These are phyloP conservation scores for Termitomyces sp. DNA, from an alignment of 768 basidiomycete genomes.

Conservation along the genomic window DNA sequence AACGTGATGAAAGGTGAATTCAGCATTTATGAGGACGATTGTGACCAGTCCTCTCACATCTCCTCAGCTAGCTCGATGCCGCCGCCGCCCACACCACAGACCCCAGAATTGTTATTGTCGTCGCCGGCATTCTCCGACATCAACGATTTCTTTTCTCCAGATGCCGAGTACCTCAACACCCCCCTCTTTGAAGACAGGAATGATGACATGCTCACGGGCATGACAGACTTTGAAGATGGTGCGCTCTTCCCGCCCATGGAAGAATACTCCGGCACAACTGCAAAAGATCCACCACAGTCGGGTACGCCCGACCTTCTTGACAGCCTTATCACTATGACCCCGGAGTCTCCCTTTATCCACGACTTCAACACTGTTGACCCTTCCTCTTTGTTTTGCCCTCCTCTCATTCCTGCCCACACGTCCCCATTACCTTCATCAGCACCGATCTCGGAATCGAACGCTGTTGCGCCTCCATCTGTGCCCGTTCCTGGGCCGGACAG, in stretches of 20 bases:
- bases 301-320: constrained; percentile 6
- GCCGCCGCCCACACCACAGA: constrained; percentile 14
- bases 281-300: background rate
- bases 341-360: constrained; percentile 41
- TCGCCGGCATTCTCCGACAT: constrained; percentile 20
- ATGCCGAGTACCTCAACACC: constrained; percentile 18
- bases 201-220: constrained; percentile 11
- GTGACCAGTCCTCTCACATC: background rate
- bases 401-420: constrained; percentile 15
- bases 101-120: constrained; percentile 14
- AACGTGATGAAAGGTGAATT: constrained; percentile 13
- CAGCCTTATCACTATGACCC: constrained; percentile 43
- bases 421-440: constrained; percentile 8
- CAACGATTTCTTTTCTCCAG: constrained; percentile 24
- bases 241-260: constrained; percentile 10
- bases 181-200: constrained; percentile 24
- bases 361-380: constrained; percentile 20
- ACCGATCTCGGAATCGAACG: background rate
- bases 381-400: constrained; percentile 27
- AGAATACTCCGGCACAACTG: background rate
- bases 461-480: background rate
- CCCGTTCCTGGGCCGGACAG: constrained; percentile 6
- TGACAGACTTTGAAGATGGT: background rate
- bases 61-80: constrained; percentile 1
- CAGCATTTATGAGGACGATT: constrained; percentile 13